Evolutionary conservation across 805 yeast genomes (phyloP), one percentile per base, ranked within the genome.

Genomic region (Wickerhamiella allomyrinae): DNA sequence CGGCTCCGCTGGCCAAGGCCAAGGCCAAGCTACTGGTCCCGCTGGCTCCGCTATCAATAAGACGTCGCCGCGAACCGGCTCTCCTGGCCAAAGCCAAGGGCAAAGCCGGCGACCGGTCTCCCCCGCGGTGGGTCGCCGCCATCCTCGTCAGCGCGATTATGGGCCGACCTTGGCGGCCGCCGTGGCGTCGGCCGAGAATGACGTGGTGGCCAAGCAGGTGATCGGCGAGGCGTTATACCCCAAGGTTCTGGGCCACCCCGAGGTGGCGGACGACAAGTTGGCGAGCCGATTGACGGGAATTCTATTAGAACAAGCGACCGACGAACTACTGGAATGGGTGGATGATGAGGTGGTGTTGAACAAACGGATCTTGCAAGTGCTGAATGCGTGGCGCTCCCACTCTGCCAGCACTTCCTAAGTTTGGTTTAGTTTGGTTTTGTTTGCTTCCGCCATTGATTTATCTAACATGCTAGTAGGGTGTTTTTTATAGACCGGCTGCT

Each of bases 261-360:
- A 79, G 65, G 80, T 86, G 50, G 74, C 75, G 53, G 76, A 81
- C 49, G 87, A 79, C 62, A 54, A 47, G n/a, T 80, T 91, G 55
- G 94, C 94, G 52, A 93, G 93, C 69, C 82, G 80, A 67, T 78
- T 87, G 58, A 87, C 96, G 49, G 95, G 95, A 67, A 84, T 87
- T 89, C 75, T 87, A 73, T 74, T 87, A 63, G 94, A 85, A 61
- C 76, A 85, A 70, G 87, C 85, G 58, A 79, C 78, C 62, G 76
- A 76, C 56, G 93, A 84, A 66, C 79, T 87, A 56, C 69, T 84
- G 58, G 76, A 80, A 48, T 74, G 87, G 71, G 73, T 87, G 61
- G 86, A 80, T 58, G 85, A 84, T 61, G 93, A 82, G 50, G 82
- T 74, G 54, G 70, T 79, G 56, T 79, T 87, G 70, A 77, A 76